Base-by-base conservation (phyloP, 2,329 filamentous ascomycete genomes). In the Aspergillus quadricinctus region DNA sequence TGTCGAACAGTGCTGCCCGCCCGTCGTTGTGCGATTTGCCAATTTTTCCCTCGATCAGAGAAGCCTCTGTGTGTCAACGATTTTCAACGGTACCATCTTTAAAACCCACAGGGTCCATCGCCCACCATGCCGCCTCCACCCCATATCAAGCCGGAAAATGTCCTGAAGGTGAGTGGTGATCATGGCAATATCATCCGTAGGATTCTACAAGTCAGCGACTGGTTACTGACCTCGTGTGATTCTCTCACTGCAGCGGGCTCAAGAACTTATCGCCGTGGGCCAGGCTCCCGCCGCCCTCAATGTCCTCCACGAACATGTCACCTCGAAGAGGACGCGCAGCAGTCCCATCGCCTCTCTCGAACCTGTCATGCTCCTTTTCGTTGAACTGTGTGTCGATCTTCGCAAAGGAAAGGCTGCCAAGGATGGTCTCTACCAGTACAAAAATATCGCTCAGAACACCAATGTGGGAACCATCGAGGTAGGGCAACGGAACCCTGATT, bases 381-480 rank as follows among this genome's bases (percentile, higher is more conserved):
- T 99, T 70, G 92, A 97, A 78, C 85, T 97, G 58, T 96, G 90
- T 66, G 94, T 99, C 70, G 93, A 97, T 72, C 87, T 97, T 70
- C 92, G 94, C 80, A 99, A 97, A 80, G 94, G 94, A 69, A 99
- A 99, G 79, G 84, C 94, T 59, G 94, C 93, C 76, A 99, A 99
- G 83, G 94, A 99, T 80, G 94, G 94, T 60, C 84, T 99, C 50
- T 99, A 97, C 77, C 94, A 97, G 77, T 99, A 99, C 85, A 99
- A 99, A 84, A 99, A 99, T 77, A 97, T 97, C 66, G 93, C 92
- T 55, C 94, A 99, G 77, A 99, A 99, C 80, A 96, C 93, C 67
- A 97, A 97, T 74, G 92, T 99, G 65, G 92, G 86, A 68, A 99
- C 94, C 60, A 99, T 99, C 75, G 94, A 97, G 86, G 89, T 91